Percentiles rank a stretch among this genome's conserved stretches.
Evolutionary conservation across 2,329 filamentous ascomycete genomes (phyloP).

Genomic region (Fusarium sp.): DNA sequence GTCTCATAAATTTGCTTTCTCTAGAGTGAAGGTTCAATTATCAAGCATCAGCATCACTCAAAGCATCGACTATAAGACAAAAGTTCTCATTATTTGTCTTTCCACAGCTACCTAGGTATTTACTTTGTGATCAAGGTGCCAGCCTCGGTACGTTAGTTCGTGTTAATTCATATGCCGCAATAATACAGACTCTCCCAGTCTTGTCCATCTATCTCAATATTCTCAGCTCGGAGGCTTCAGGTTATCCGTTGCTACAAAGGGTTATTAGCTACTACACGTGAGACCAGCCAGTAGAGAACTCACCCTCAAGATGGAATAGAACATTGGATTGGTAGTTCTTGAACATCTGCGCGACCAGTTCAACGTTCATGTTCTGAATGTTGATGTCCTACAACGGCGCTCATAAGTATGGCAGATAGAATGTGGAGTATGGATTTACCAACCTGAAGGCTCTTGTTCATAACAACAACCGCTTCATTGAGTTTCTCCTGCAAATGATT

Average conservation of each 20-base stretch:
- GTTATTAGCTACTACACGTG: background rate
- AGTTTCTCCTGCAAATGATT: conserved; percentile 81
- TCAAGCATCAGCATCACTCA: background rate
- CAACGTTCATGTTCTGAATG: conserved; percentile 98
- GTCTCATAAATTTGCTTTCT: too few relatives aligned
- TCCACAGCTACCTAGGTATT: background rate
- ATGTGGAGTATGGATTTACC: background rate
- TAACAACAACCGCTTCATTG: conserved; percentile 89
- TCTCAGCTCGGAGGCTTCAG: conserved; percentile 73
- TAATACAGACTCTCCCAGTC: background rate
- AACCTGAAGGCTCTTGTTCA: conserved; percentile 93
- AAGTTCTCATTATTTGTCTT: background rate
- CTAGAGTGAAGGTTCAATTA: background rate
- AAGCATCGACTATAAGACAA: background rate
- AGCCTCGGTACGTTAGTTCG: conserved; percentile 25
- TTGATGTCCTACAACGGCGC: conserved; percentile 81
- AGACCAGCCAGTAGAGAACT: conserved; percentile 11
- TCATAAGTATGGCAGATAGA: conserved; percentile 6
- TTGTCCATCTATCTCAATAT: background rate
- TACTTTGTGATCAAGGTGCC: background rate
- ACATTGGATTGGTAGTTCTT: conserved; percentile 99
- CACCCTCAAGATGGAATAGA: conserved; percentile 96
- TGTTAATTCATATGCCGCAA: conserved; percentile 16
- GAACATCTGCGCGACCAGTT: conserved; percentile 98
- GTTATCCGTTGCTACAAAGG: conserved; percentile 77